Evolutionary conservation across 2,329 filamentous ascomycete species (phyloP), one percentile per base, ranked within the genome.

Genomic region (Ceratocystis albifundus): DNA sequence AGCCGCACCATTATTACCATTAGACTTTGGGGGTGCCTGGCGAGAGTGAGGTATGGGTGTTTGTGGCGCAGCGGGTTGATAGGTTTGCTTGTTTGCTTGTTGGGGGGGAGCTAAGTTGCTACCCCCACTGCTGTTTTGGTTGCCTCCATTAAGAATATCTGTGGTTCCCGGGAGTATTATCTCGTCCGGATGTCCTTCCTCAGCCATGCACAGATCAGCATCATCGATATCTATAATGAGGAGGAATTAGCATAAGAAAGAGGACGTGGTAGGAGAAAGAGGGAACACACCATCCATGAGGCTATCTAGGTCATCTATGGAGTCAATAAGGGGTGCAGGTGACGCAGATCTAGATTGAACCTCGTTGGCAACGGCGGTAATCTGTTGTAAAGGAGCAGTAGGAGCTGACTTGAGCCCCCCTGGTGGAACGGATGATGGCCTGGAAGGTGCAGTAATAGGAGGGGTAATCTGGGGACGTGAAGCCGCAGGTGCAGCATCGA

Each of bases 101-200:
- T 70, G 65, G 4, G 67, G 65, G 4, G 67, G 10, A 25, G 66
- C 66, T 67, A 66, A 63, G 41, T 66, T 70, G 68, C 68, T 68
- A 46, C 20, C 22, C 48, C 48, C 53, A 25, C 30, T 57, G 61
- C 32, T 66, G 46, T 59, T 57, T n/a, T 8, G 41, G 4, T 22
- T 30, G 36, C 17, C 17, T 12, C 30, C 46, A 44, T 53, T 64
- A 46, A 46, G 12, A 5, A 20, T 22, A 2, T 48, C 36, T 4
- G 46, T 25, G 36, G 36, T 22, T 7, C 30, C 55, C 4, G 80
- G 76, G 12, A 92, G 75, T 36, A 82, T 76, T n/a, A 93, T 80
- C 73, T 93, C 89, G 73, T 94, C 89, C 3, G 88, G 88, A 71
- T 91, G 86, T 22, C 82, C 86, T 32, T 87, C 83, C 69, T 88